A percentile compares a stretch with the other conserved stretches of the same genome.
Conservation (phyloP, 164 flowering plant genomes). For the Nelumbo lutea region DNA sequence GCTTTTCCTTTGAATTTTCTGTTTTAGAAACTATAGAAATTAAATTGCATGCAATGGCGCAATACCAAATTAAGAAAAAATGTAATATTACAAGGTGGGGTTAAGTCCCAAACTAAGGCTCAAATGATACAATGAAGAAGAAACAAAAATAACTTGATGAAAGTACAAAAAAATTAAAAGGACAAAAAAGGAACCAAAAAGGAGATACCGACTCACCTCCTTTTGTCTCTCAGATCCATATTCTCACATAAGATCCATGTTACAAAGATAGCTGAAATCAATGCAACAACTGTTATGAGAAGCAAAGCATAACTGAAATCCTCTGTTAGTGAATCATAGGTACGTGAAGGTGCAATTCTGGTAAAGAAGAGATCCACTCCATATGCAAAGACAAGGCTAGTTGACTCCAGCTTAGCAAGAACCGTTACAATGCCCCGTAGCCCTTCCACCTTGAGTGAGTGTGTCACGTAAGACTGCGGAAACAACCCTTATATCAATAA, state of each 20-base stretch:
- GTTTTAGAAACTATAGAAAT: conserved; percentile 1
- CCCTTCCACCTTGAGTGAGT: conserved; percentile 82
- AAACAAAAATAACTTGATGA: conserved; percentile 4
- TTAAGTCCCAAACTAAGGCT: background rate
- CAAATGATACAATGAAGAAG: background rate
- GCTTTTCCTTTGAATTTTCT: background rate
- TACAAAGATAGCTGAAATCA: conserved; percentile 73
- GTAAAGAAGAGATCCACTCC: conserved; percentile 90
- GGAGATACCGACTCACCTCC: conserved; percentile 58
- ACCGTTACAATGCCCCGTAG: conserved; percentile 61
- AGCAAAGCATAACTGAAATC: conserved; percentile 94
- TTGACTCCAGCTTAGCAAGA: conserved; percentile 86
- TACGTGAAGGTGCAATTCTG: conserved; percentile 84
- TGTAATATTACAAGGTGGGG: conserved; percentile 17
- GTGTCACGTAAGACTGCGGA: conserved; percentile 87
- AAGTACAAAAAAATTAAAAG: conserved; percentile 7
- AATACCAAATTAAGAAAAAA: background rate
- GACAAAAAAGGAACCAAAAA: background rate
- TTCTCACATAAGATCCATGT: conserved; percentile 91
- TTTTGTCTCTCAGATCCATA: conserved; percentile 82
- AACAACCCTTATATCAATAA: background rate
- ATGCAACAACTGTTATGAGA: conserved; percentile 76
- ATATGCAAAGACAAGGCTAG: conserved; percentile 72
- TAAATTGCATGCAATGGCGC: background rate
- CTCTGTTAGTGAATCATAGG: conserved; percentile 91